Percentiles rank a stretch among this genome's conserved stretches.
These are phyloP conservation scores for Neopestalotiopsis sp. DNA, from an alignment of 2,329 filamentous ascomycete genomes.

Conservation along the genomic window DNA sequence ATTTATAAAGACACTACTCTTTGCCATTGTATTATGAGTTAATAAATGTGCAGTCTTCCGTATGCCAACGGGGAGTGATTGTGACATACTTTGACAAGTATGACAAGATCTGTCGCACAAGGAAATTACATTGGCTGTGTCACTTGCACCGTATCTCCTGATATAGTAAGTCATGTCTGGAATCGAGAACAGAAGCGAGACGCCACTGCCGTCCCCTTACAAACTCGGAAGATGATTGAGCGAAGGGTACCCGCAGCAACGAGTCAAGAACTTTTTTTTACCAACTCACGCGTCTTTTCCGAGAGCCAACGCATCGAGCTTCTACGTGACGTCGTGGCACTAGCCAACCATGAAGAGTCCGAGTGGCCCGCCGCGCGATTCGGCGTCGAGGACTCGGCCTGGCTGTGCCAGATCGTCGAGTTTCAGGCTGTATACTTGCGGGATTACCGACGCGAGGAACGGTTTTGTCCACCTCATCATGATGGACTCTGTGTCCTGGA, in stretches of 20 bases:
- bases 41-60: neutral
- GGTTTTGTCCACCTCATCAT: neutral
- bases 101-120: neutral
- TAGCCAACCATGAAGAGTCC: neutral
- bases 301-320: neutral
- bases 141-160: neutral
- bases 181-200: neutral
- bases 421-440: neutral
- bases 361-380: neutral
- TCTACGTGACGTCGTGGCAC: neutral
- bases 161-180: neutral
- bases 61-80: neutral
- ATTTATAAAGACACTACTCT: neutral
- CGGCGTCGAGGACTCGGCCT: neutral
- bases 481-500: neutral
- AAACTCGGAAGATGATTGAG: neutral
- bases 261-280: neutral
- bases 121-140: neutral
- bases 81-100: neutral
- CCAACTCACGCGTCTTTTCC: neutral
- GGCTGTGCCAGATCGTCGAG: neutral
- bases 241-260: neutral
- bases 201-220: neutral
- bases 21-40: neutral
- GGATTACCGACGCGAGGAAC: no score